phyloP scores from a whole-genome alignment of 129 eudicot species.

The Helichrysum umbraculigerum region DNA sequence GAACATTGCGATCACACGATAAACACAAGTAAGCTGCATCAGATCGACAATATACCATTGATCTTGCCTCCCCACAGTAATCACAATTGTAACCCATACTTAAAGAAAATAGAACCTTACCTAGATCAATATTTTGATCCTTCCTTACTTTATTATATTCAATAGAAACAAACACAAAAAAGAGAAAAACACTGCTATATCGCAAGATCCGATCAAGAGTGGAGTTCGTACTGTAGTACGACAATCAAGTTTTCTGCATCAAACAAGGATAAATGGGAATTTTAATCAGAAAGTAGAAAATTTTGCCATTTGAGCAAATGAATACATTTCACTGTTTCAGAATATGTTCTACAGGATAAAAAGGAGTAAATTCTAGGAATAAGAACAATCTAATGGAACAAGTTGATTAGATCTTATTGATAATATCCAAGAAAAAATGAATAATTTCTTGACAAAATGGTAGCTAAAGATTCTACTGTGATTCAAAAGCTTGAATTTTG shows the following conservation, averaged over 20 bases:
- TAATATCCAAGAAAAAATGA: constrained; percentile 5
- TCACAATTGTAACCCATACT: constrained; percentile 74
- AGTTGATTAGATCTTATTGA: constrained; percentile 21
- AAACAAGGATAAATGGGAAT: constrained; percentile 21
- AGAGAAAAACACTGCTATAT: not conserved
- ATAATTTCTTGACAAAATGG: constrained; percentile 22
- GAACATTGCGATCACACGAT: constrained; percentile 86
- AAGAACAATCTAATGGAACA: not conserved
- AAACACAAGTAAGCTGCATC: constrained; percentile 91
- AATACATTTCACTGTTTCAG: not conserved
- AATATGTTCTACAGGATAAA: constrained; percentile 13
- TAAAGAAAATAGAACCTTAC: constrained; percentile 8
- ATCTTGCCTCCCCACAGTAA: constrained; percentile 77
- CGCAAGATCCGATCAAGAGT: not conserved
- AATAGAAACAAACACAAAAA: not conserved
- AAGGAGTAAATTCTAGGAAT: constrained; percentile 4
- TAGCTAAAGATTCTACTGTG: constrained; percentile 22
- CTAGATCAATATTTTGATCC: not conserved
- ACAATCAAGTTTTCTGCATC: constrained; percentile 30
- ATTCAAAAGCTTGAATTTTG: constrained; percentile 17
- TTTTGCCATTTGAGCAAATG: constrained; percentile 8
- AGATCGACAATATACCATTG: constrained; percentile 85
- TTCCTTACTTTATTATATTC: constrained; percentile 3
- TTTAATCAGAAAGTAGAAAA: constrained; percentile 18
- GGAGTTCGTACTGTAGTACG: not conserved